These are phyloP conservation scores for Nasturtium officinale DNA, from an alignment of 345 rosid genomes.

Conservation along the genomic window DNA sequence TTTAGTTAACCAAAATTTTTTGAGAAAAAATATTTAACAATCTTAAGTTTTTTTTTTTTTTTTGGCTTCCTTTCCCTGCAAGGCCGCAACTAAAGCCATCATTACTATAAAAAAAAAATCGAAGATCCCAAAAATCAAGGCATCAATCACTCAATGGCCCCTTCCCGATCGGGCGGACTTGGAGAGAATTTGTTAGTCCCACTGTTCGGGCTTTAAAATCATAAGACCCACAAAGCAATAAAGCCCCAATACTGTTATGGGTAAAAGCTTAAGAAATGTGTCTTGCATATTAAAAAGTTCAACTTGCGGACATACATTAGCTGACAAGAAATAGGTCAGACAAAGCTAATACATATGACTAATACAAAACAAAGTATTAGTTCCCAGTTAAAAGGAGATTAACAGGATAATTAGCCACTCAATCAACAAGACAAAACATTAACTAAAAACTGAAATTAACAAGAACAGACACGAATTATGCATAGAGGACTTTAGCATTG, in stretches of 20 bases:
- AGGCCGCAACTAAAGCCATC: not conserved
- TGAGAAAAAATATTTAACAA: no score
- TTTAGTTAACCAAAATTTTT: no score
- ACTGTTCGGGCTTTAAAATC: slow-evolving; percentile 11
- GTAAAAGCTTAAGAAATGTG: not conserved
- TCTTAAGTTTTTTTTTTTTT: no score
- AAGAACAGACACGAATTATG: slow-evolving; percentile 9
- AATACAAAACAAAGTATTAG: slow-evolving; percentile 38
- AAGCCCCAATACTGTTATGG: slow-evolving; percentile 23
- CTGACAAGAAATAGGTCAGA: slow-evolving; percentile 1
- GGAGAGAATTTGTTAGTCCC: slow-evolving; percentile 1
- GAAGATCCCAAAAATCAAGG: slow-evolving; percentile 14
- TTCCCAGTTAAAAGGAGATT: slow-evolving; percentile 34
- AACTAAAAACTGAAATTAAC: slow-evolving; percentile 21
- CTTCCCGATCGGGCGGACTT: not conserved
- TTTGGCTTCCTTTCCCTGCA: no score
- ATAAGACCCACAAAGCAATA: slow-evolving; percentile 18
- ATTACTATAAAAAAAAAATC: not conserved
- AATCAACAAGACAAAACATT: slow-evolving; percentile 8
- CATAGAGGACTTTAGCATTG: slow-evolving; percentile 1
- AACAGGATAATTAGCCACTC: slow-evolving; percentile 42
- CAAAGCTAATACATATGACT: slow-evolving; percentile 35
- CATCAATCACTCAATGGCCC: slow-evolving; percentile 20
- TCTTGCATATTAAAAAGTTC: not conserved
- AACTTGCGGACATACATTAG: slow-evolving; percentile 13